Evolutionary conservation across 2,329 filamentous ascomycete genomes (phyloP), one percentile per base, ranked within the genome.

Genomic region (Plectosphaerella plurivora): DNA sequence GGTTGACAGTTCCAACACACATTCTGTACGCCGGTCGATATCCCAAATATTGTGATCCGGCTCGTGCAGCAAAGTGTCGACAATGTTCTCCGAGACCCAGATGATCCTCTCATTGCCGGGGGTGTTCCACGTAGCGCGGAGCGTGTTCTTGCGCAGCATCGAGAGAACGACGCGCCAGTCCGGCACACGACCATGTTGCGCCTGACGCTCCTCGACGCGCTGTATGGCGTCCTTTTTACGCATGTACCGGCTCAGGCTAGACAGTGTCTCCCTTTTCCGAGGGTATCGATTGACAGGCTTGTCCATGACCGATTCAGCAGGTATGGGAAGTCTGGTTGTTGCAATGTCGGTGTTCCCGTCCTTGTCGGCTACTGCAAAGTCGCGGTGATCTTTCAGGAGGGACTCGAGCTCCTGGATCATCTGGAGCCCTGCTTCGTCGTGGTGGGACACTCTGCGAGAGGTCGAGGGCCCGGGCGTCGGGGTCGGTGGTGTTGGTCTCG

Each of bases 131-230:
- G 45, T 47, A 50, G 10, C 12, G 50, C 61, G 62, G 10, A 64
- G 62, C 14, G 73, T 77, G 57, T 61, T 66, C 14, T 60, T 59
- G 55, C 65, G 66, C 53, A 80, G 65, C 4, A 68, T 55, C 9
- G 61, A 54, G 41, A 79, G 66, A 11, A 71, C 68, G 6, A 61
- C 56, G 14, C 64, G 67, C 75, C 75, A 79, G 53, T 72, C 63
- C 2, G 68, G 63, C 36, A 66, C 58, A 15, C 57, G 60, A 36
- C 57, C 52, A 50, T 67, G 64, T 12, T 61, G 59, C 18, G 60
- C 56, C 53, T 66, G 68, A 20, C 71, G 63, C 16, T 61, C 60
- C 41, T 71, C 66, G 42, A 72, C 61, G 4, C 67, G 67, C 3
- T 64, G 54, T 55, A 77, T 75, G 7, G 66, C 64, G n/a, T 59